Evolutionary conservation across 352 stramenopile species (phyloP), one percentile per base, ranked within the genome.

Genomic region (Globisporangium polare): DNA sequence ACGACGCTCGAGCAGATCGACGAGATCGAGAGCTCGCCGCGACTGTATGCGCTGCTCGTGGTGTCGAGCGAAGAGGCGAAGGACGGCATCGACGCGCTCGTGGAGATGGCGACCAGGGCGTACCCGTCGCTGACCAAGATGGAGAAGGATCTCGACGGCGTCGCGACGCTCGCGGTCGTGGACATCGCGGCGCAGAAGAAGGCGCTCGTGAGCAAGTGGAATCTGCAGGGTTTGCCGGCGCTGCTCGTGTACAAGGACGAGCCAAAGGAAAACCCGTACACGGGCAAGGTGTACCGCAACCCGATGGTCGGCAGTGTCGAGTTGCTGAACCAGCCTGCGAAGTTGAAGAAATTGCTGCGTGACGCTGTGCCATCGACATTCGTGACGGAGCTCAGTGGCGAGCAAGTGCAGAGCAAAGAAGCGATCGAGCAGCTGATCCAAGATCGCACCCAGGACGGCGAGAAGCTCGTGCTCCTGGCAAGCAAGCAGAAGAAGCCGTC

Each of bases 231-330:
- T 3, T 60, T 86, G 1, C 84, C 84, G 2, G 77, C 75, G 24
- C 59, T 94, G 8, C 59, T 90, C 3, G 39, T 89, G 24, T 90
- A 87, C 66, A 79, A 73, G 50, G 82, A 87, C 31, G 62, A 59
- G 24, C 84, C 84, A 0, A 79, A 89, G 31, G 64, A 76, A 69
- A 94, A 94, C 55, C 84, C 84, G 8, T 94, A 94, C 65, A 90
- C 82, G 18, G 72, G 75, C 17, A 77, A 78, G 51, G 53, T 75
- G 56, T 94, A 92, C 54, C 72, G 84, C 46, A 71, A 85, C 39
- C 63, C 81, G 13, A 63, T 69, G 43, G 41, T 75, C 17, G 56
- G 56, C 22, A 68, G 82, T 17, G 60, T 73, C 0, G 33, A 58
- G 9, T 53, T 86, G 47, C 65, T 88, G 20, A 57, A 83, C 15